Conservation (phyloP, 2,329 filamentous ascomycete genomes). For the Colletotrichum magnum region DNA sequence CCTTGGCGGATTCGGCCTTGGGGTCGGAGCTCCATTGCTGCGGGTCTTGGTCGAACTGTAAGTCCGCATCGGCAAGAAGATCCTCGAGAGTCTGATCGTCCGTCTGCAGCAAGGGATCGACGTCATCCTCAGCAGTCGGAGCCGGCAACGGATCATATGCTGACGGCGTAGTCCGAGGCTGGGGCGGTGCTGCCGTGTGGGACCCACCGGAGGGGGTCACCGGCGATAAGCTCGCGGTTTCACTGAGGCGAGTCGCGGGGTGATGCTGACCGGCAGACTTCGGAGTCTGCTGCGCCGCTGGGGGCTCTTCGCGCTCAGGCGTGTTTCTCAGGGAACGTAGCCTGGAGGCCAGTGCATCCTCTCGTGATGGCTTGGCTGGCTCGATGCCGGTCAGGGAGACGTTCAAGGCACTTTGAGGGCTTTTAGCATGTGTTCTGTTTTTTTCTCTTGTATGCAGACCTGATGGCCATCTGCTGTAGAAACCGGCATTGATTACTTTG, state of each 20-base stretch:
- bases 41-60: conserved; percentile 47
- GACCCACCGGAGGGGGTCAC: background rate
- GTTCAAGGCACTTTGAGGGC: conserved; percentile 43
- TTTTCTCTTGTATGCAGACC: background rate
- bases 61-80: conserved; percentile 60
- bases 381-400: conserved; percentile 57
- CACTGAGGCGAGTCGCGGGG: conserved; percentile 6
- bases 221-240: conserved; percentile 12
- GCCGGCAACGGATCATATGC: background rate
- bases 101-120: conserved; percentile 58
- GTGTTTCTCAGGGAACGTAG: conserved; percentile 65
- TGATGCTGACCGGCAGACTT: conserved; percentile 18
- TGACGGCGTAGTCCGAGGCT: conserved; percentile 12
- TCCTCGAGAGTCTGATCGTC: conserved; percentile 69
- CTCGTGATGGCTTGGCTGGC: conserved; percentile 59
- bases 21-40: conserved; percentile 47
- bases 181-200: conserved; percentile 20
- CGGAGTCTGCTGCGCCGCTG: conserved; percentile 36
- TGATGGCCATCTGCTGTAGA: background rate
- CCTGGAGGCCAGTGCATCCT: conserved; percentile 66
- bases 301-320: conserved; percentile 44
- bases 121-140: conserved; percentile 44
- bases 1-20: conserved; percentile 48
- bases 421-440: conserved; percentile 9
- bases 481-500: conserved; percentile 54